Evolutionary conservation across 106 monocot genomes (phyloP).

Genomic region (Iris macrosiphon): DNA sequence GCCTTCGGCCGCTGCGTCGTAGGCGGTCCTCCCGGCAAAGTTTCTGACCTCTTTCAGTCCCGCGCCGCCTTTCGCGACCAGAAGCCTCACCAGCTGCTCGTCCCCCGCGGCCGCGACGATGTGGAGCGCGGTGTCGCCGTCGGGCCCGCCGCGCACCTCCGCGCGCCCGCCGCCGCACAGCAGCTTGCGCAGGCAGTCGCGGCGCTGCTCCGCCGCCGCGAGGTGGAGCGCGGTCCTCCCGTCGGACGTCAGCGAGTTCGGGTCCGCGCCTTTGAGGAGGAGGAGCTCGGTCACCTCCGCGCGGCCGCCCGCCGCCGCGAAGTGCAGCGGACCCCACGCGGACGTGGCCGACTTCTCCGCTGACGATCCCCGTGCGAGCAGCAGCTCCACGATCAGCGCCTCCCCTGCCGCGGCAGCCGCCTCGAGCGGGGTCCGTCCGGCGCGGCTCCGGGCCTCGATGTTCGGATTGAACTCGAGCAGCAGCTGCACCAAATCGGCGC

Average conservation of each 20-base stretch:
- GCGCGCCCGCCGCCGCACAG: slow-evolving; percentile 20
- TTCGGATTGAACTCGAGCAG: slow-evolving; percentile 35
- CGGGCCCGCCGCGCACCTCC: slow-evolving; percentile 25
- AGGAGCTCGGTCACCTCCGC: slow-evolving; percentile 30
- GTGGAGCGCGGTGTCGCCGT: slow-evolving; percentile 37
- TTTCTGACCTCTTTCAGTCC: slow-evolving; percentile 32
- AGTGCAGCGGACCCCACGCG: slow-evolving; percentile 28
- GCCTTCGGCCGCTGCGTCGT: slow-evolving; percentile 39
- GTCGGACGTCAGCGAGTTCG: slow-evolving; percentile 22
- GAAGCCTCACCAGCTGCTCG: slow-evolving; percentile 28
- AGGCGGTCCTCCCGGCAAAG: slow-evolving; percentile 34
- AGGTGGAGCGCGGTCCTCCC: slow-evolving; percentile 41
- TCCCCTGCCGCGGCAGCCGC: slow-evolving; percentile 28
- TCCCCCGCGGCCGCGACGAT: slow-evolving; percentile 32
- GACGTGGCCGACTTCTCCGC: slow-evolving; percentile 15
- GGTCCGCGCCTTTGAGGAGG: slow-evolving; percentile 23
- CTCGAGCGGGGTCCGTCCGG: slow-evolving; percentile 30
- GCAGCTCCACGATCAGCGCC: slow-evolving; percentile 30
- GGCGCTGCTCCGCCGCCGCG: slow-evolving; percentile 23
- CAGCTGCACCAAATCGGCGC: slow-evolving; percentile 42
- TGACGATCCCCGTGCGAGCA: slow-evolving; percentile 26
- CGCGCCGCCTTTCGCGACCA: slow-evolving; percentile 18
- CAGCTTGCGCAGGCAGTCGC: slow-evolving; percentile 25
- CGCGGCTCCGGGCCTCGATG: slow-evolving; percentile 19
- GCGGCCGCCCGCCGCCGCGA: slow-evolving; percentile 29